Base-by-base conservation (phyloP, 1,139 yeast genomes). In the Candida pseudoviswanathii region DNA sequence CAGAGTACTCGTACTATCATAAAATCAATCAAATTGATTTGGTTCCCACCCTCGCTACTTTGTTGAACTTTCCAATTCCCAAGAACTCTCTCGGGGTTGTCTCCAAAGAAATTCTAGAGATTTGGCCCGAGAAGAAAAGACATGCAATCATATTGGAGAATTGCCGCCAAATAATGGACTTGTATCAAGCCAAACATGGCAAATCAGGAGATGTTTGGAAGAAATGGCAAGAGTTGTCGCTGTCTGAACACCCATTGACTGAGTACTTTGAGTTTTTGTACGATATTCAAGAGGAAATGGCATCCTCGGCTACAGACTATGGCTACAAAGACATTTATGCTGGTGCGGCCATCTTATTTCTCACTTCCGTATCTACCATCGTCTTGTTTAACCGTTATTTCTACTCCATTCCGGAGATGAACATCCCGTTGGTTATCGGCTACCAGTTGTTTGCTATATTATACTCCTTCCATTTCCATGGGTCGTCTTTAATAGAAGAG, bases 401-500 rank as follows among this genome's bases (percentile, higher is more conserved):
- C 47, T 43, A 59, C 22, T 49, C 50, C 16, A 45, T 49, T 4
- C 48, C 62, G 2, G 48, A 51, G 5, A 46, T 50, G 3, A 47
- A 51, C 9, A 43, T 43, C 7, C 26, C 50, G 4, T 65, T 44
- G 58, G 73, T 55, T 3, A 27, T 58, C 1, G 56, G 56, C 29
- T 70, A 68, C 51, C 54, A 69, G 27, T 50, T 54, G 0, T 62
- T 82, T 24, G 72, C 82, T 7, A 54, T 74, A 1, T 40, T 74
- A 0, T 85, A 84, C 59, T 75, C 86, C 0, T 54, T 75, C 1
- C 82, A 86, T 43, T 85, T 87, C 64, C 89, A 90, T 71, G 97
- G 96, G 0, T 89, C 97, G 36, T 89, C 97, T 26, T 75, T 91
- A 54, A 88, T 94, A n/a, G 99, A 94, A 60, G 99, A 94, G 64